A percentile compares a stretch with the other conserved stretches of the same genome.
These are phyloP conservation scores for Venturia aucupariae DNA, from an alignment of 2,329 filamentous ascomycete species.

Conservation along the genomic window DNA sequence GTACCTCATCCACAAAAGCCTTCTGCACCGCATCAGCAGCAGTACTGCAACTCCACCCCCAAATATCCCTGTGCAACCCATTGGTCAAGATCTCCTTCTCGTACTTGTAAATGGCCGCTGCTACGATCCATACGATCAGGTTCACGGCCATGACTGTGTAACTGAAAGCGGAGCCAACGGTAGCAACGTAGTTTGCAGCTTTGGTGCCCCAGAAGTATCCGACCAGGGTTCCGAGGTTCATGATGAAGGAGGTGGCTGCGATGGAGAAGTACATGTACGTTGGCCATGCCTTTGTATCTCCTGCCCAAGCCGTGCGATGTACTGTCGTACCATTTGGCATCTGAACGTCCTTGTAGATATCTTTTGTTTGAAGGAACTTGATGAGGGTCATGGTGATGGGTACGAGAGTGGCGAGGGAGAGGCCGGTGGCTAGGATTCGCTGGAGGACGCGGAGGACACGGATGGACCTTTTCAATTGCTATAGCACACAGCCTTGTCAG, in stretches of 20 bases:
- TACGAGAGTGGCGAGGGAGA: constrained; percentile 28
- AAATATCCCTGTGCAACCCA: constrained; percentile 30
- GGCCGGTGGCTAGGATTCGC: constrained; percentile 25
- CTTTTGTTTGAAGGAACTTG: constrained; percentile 29
- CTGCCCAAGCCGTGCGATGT: constrained; percentile 31
- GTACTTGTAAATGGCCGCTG: constrained; percentile 26
- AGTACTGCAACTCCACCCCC: constrained; percentile 33
- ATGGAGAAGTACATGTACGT: constrained; percentile 32
- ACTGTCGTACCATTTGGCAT: constrained; percentile 15
- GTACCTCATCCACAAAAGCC: constrained; percentile 27
- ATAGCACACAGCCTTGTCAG: background rate
- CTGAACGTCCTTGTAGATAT: constrained; percentile 21
- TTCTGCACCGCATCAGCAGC: constrained; percentile 28
- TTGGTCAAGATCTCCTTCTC: constrained; percentile 26
- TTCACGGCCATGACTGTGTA: constrained; percentile 25
- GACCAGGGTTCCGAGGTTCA: constrained; percentile 28
- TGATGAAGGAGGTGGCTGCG: constrained; percentile 23
- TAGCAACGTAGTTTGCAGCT: constrained; percentile 26
- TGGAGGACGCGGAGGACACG: constrained; percentile 29
- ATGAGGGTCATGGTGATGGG: constrained; percentile 29
- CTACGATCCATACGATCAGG: constrained; percentile 29
- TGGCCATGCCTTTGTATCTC: constrained; percentile 29
- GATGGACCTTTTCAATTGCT: constrained; percentile 29
- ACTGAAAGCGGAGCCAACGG: constrained; percentile 23
- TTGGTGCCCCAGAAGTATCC: constrained; percentile 25